These are phyloP conservation scores for Amyloporia xantha DNA, from an alignment of 768 basidiomycete genomes.

Conservation along the genomic window DNA sequence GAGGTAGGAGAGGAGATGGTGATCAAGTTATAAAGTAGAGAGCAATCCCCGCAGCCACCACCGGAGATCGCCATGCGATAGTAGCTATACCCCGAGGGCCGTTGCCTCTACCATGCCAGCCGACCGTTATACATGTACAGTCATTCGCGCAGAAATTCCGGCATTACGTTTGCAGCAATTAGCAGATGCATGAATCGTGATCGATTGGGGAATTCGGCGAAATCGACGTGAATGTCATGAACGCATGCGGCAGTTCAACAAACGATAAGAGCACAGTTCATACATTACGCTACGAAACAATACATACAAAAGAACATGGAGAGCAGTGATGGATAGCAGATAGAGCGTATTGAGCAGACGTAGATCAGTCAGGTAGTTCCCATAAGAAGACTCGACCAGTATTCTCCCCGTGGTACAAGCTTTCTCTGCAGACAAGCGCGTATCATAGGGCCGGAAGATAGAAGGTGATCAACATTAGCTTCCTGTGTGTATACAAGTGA, in stretches of 20 bases:
- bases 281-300: neutral
- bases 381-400: constrained; percentile 53
- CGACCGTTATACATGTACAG: no score
- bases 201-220: no score
- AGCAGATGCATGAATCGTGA: no score
- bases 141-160: no score
- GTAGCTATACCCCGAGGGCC: no score
- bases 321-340: neutral
- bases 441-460: neutral
- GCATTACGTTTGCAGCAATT: no score
- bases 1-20: constrained; percentile 6
- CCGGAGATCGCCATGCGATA: constrained; percentile 22
- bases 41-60: constrained; percentile 7
- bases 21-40: constrained; percentile 5
- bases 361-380: constrained; percentile 42
- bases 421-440: constrained; percentile 37
- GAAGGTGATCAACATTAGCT: no score
- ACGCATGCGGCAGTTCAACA: no score
- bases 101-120: no score
- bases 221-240: no score
- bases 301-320: neutral
- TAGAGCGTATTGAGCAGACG: neutral
- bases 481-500: neutral
- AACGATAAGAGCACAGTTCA: neutral
- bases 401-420: constrained; percentile 58